Evolutionary conservation across 257 asterid species (phyloP), one percentile per base, ranked within the genome.

Genomic region (Henckelia pumila): DNA sequence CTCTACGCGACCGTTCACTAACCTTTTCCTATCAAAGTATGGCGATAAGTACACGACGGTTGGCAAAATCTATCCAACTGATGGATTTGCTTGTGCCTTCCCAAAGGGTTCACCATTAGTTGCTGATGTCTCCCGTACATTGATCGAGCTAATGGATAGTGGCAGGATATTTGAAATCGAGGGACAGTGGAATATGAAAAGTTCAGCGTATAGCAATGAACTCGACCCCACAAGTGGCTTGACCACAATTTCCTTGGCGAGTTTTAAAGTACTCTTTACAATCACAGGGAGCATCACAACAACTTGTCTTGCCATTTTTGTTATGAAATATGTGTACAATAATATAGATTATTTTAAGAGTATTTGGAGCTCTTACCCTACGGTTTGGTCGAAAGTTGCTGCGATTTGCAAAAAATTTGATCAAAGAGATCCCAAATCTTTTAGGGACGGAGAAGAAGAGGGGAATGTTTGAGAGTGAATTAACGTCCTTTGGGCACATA

Each of bases 91-190:
- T n/a, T n/a, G n/a, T n/a, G n/a, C n/a, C n/a, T n/a, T n/a, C n/a
- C n/a, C n/a, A n/a, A n/a, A n/a, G n/a, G n/a, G n/a, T n/a, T n/a
- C n/a, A n/a, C n/a, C n/a, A n/a, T n/a, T n/a, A n/a, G n/a, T n/a
- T 10, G 55, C 83, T 53, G 80, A 83, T 3, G 70, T 80, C 28
- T 83, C 85, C 6, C 70, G 76, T 19, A 81, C 78, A 62, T 35
- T 83, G 14, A n/a, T 80, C n/a, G 22, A 62, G 67, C 66, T 77
- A 55, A 69, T 67, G 32, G 83, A 79, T 1, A 44, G 37, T n/a
- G 52, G 70, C 4, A 70, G 32, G 68, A 29, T 47, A 49, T 61
- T 56, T 21, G 69, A 62, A 70, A 55, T 70, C 7, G 69, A 70
- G 33, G 57, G 25, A 29, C 47, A 70, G 19, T 70, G 75, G 62